Base-by-base conservation (phyloP, 805 yeast genomes). In the Brettanomyces sp. region DNA sequence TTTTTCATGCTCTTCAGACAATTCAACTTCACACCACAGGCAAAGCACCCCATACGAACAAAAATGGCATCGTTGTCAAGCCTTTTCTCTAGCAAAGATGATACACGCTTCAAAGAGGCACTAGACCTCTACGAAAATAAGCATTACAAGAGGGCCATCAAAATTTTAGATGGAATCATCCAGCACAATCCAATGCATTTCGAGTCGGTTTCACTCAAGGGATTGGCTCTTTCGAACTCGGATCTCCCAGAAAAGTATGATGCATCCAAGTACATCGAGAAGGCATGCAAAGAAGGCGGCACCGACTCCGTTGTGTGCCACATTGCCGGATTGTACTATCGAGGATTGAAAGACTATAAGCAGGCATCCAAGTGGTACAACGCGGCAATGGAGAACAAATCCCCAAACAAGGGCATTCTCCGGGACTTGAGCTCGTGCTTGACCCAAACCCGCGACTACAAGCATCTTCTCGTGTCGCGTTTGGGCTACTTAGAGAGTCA, bases 81-180 rank as follows among this genome's bases (percentile, higher is more conserved):
- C 13, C 33, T 39, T 32, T 35, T 35, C n/a, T 21, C 39, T 3
- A 42, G 22, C 33, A 42, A 42, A 32, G 39, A 35, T 21, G 39
- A 42, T 23, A 42, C 34, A 28, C 77, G 77, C 51, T 89, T 91
- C 68, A 74, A 82, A 48, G 85, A 83, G 53, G 96, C 96, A 1
- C 72, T 93, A 56, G 79, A 79, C 54, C 73, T 85, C 30, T 93
- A 88, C 57, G 98, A 93, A 59, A 61, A 73, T 42, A 88, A 86
- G 62, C 89, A 88, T 63, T 90, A 90, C 70, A 86, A 86, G 60
- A 89, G 91, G 57, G 79, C 96, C 1, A 65, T 90, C 55, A 85
- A 85, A 60, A 59, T 80, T 28, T 75, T 87, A 39, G 97, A 93
- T 44, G 68, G 75, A 34, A 75, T 85, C 54, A 64, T 91, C 56